A percentile compares a stretch with the other conserved stretches of the same genome.
Evolutionary conservation across 495 filamentous ascomycete genomes (phyloP).

Genomic region (Penicillium pulvis): DNA sequence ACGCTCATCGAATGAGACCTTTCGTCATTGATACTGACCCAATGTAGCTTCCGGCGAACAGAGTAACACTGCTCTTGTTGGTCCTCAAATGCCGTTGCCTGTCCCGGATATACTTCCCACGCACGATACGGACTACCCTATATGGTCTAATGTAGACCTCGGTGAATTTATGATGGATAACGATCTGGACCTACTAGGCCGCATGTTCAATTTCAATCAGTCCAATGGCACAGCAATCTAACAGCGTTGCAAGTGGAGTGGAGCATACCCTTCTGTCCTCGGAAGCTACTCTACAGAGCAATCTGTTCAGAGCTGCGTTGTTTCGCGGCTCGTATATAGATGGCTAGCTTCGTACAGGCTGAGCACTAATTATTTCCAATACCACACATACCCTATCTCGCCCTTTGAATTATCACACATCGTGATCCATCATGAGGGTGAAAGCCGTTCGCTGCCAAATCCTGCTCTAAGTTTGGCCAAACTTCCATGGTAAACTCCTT

Average conservation of each 20-base stretch:
- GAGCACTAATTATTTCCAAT: too few species aligned
- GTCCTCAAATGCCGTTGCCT: neutral
- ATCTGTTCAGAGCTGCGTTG: neutral
- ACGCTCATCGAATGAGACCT: neutral
- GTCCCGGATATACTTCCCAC: neutral
- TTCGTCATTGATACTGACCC: neutral
- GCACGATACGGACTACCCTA: neutral
- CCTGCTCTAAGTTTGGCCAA: conserved; percentile 23
- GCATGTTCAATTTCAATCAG: conserved; percentile 15
- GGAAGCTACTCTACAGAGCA: neutral
- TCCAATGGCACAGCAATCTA: neutral
- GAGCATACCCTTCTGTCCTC: neutral
- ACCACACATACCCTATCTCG: neutral
- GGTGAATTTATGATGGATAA: conserved; percentile 42
- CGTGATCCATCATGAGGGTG: conserved; percentile 27
- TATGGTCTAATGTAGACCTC: conserved; percentile 24
- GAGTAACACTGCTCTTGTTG: neutral
- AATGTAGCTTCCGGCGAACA: neutral
- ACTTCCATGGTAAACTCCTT: conserved; percentile 14
- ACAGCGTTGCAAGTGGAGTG: neutral
- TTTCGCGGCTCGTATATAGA: neutral
- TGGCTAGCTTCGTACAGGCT: neutral
- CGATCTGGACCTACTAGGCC: conserved; percentile 26
- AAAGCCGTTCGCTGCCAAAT: conserved; percentile 24
- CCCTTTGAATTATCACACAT: conserved; percentile 27